These are phyloP conservation scores for Syncephalastrum racemosum DNA, from an alignment of 371 early-diverging fungal genomes.

Conservation along the genomic window DNA sequence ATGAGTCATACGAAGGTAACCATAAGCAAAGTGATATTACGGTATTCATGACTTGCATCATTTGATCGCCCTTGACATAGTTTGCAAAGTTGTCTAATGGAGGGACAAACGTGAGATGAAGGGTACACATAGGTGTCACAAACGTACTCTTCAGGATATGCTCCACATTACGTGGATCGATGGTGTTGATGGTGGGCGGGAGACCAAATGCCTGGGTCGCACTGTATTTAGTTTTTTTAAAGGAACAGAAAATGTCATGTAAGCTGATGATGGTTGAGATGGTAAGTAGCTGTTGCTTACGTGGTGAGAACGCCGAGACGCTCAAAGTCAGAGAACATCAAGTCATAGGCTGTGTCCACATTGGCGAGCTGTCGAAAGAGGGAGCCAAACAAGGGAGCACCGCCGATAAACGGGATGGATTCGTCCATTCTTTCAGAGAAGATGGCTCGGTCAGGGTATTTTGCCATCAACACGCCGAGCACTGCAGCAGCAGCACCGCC, in stretches of 20 bases:
- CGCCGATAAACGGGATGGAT: conserved; percentile 8
- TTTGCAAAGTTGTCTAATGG: conserved; percentile 41
- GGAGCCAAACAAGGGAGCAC: conserved; percentile 24
- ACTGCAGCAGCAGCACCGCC: conserved; percentile 8
- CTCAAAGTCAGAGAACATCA: conserved; percentile 16
- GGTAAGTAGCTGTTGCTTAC: conserved; percentile 6
- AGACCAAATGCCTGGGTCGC: conserved; percentile 18
- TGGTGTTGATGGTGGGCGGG: conserved; percentile 17
- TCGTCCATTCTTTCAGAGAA: conserved; percentile 24
- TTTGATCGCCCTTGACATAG: conserved; percentile 42
- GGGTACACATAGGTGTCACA: background rate
- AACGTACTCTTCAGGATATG: conserved; percentile 16
- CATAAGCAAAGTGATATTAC: background rate
- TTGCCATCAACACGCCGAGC: conserved; percentile 15
- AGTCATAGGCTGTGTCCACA: conserved; percentile 11
- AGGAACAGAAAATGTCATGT: no score
- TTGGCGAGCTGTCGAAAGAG: conserved; percentile 1
- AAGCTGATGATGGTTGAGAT: no score
- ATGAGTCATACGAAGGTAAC: conserved; percentile 12
- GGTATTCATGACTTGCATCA: conserved; percentile 19
- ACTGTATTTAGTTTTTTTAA: background rate
- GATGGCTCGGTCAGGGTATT: conserved; percentile 25
- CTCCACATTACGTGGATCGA: conserved; percentile 21
- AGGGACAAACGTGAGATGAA: background rate
- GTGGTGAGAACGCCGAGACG: conserved; percentile 12